Conservation (phyloP, 2,329 filamentous ascomycete species). For the Hypomyces rosellus region DNA sequence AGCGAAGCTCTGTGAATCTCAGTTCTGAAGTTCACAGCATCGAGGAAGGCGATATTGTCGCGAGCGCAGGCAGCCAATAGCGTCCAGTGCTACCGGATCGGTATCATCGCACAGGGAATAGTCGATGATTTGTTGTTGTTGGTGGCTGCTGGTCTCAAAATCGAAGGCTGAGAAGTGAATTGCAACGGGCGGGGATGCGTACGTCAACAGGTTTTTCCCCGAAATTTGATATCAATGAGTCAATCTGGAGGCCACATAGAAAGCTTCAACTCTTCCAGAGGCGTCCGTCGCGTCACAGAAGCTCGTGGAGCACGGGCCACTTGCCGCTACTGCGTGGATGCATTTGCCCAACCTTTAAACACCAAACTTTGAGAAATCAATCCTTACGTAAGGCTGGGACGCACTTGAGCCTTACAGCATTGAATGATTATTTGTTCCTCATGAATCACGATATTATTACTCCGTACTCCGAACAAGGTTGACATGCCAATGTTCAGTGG, state of each 20-base stretch:
- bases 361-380: too few species aligned
- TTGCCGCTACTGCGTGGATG: background rate
- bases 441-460: too few species aligned
- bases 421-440: too few species aligned
- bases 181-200: background rate
- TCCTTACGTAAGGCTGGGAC: too few species aligned
- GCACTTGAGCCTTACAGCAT: too few species aligned
- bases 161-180: too few species aligned
- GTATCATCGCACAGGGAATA: conserved; percentile 7
- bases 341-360: background rate
- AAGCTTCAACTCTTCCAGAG: conserved; percentile 2
- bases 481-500: too few species aligned
- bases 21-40: conserved; percentile 8
- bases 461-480: too few species aligned
- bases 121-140: background rate
- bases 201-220: too few species aligned
- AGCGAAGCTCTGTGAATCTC: conserved; percentile 10
- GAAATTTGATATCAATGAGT: background rate
- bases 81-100: conserved; percentile 9
- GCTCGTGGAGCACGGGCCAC: conserved; percentile 12
- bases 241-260: background rate
- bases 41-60: conserved; percentile 6
- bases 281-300: conserved; percentile 11
- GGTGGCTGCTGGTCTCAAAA: too few species aligned
- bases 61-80: conserved; percentile 8